Percentiles rank a stretch among this genome's conserved stretches.
phyloP scores from a whole-genome alignment of 257 asterid species.

The Ballota nigra region DNA sequence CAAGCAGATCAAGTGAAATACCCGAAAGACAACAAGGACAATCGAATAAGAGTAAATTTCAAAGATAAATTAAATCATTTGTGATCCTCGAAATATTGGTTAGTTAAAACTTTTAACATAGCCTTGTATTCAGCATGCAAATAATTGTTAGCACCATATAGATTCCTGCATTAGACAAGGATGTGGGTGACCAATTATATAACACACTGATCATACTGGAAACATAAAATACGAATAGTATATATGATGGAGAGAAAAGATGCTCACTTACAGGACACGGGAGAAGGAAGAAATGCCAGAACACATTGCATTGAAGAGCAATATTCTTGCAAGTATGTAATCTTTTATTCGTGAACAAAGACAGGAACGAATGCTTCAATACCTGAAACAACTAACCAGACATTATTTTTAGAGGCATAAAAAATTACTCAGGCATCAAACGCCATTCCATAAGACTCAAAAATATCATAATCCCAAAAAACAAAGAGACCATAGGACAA shows the following conservation, averaged over 20 bases:
- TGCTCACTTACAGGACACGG: constrained; percentile 4
- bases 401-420: not conserved
- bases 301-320: not conserved
- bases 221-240: not conserved
- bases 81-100: not conserved
- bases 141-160: not conserved
- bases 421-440: not conserved
- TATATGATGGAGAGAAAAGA: not conserved
- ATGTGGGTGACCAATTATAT: not conserved
- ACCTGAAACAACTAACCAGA: not conserved
- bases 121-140: not conserved
- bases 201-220: not conserved
- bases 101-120: not conserved
- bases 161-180: not conserved
- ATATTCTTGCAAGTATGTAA: not conserved
- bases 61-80: not conserved
- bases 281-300: not conserved
- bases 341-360: not conserved
- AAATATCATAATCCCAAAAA: not conserved
- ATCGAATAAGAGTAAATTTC: constrained; percentile 2
- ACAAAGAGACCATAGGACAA: not conserved
- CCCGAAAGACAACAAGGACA: not conserved
- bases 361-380: not conserved
- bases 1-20: constrained; percentile 5
- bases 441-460: not conserved